A percentile compares a stretch with the other conserved stretches of the same genome.
These are phyloP conservation scores for Plasmopara muralis DNA, from an alignment of 352 stramenopile genomes.

Conservation along the genomic window DNA sequence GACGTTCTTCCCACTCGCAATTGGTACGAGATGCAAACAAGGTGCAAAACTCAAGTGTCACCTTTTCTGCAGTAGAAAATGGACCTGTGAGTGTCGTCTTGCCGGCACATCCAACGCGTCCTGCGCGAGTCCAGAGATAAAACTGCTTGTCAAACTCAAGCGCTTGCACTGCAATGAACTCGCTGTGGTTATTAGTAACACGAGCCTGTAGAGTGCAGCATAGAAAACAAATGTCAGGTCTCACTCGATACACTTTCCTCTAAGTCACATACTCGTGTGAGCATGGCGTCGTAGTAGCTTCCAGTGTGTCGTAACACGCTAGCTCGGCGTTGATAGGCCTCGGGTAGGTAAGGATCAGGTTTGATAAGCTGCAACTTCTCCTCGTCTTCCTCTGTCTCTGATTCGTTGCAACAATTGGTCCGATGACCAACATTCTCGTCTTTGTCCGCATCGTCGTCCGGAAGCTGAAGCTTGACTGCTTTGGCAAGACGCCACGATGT, in stretches of 20 bases:
- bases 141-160: conserved; percentile 41
- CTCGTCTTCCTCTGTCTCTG: conserved; percentile 19
- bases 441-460: conserved; percentile 17
- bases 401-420: conserved; percentile 15
- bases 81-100: conserved; percentile 41
- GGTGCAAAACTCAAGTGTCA: conserved; percentile 39
- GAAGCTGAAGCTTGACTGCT: conserved; percentile 33
- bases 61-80: conserved; percentile 28
- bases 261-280: conserved; percentile 38
- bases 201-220: conserved; percentile 29
- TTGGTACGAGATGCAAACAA: conserved; percentile 47
- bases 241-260: conserved; percentile 1
- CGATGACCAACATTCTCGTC: too few relatives aligned
- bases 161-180: conserved; percentile 61
- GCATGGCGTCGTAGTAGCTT: conserved; percentile 53
- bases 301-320: conserved; percentile 32
- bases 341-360: conserved; percentile 46
- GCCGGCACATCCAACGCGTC: conserved; percentile 35
- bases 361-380: conserved; percentile 28
- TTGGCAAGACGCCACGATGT: conserved; percentile 26
- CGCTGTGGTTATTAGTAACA: conserved; percentile 53
- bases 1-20: conserved; percentile 47
- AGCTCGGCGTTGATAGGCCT: conserved; percentile 33
- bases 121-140: conserved; percentile 47
- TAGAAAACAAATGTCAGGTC: conserved; percentile 4